These are phyloP conservation scores for Tulasnella sp. DNA, from an alignment of 768 basidiomycete genomes.

Conservation along the genomic window DNA sequence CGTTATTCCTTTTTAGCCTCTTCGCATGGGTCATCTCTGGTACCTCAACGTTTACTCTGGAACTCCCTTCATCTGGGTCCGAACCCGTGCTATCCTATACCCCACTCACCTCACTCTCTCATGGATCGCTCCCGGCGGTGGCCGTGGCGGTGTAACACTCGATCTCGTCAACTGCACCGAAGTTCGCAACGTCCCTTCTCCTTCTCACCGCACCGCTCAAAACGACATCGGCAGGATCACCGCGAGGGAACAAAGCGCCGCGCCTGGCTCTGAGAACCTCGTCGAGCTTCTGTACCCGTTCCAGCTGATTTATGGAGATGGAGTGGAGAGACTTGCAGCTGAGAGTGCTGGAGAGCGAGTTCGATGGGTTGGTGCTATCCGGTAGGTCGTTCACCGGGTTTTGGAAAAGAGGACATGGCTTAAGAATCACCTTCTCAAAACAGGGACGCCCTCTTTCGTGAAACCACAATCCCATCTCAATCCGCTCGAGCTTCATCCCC, in stretches of 20 bases:
- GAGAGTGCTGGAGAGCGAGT: constrained; percentile 85
- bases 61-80: constrained; percentile 37
- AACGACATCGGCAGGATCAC: constrained; percentile 89
- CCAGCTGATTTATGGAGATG: constrained; percentile 87
- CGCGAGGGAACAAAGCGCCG: constrained; percentile 50
- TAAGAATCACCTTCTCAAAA: background rate
- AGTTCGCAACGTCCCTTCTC: constrained; percentile 80
- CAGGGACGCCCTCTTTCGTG: constrained; percentile 81
- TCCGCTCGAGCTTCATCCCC: constrained; percentile 40
- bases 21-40: no score
- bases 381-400: constrained; percentile 55
- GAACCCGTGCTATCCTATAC: constrained; percentile 80
- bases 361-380: constrained; percentile 89
- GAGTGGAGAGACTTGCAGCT: constrained; percentile 82
- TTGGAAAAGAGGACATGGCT: background rate
- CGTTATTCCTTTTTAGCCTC: no score
- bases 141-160: constrained; percentile 80
- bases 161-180: constrained; percentile 86
- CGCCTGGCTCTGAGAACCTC: constrained; percentile 48
- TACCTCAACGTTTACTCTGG: no score
- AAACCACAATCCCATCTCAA: constrained; percentile 40
- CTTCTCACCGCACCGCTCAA: constrained; percentile 74
- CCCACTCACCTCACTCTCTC: constrained; percentile 81
- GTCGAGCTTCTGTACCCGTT: constrained; percentile 84
- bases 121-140: constrained; percentile 83